Conservation (phyloP, 768 basidiomycete genomes). For the Hysterangium stoloniferum region DNA sequence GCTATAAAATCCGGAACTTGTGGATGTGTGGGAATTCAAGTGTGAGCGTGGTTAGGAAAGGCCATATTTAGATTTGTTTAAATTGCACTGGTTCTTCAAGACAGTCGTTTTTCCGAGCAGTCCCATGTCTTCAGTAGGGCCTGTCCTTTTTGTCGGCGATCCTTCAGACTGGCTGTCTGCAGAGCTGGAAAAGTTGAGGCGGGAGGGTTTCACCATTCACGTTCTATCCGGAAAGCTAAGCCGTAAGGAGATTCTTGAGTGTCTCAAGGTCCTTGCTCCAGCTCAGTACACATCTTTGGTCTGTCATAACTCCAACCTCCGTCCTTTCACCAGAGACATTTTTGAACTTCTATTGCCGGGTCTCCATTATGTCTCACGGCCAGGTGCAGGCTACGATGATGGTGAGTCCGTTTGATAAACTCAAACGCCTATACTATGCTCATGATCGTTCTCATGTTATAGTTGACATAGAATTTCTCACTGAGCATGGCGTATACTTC, state of each 20-base stretch:
- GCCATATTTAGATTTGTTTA: too few relatives aligned
- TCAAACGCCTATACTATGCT: not conserved
- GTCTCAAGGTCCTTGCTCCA: not conserved
- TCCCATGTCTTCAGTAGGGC: not conserved
- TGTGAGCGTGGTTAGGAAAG: too few relatives aligned
- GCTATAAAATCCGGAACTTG: too few relatives aligned
- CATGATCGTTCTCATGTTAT: not conserved
- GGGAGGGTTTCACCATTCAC: not conserved
- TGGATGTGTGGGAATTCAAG: too few relatives aligned
- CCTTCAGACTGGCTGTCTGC: not conserved
- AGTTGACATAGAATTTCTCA: constrained; percentile 26
- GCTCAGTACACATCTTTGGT: not conserved
- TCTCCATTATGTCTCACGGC: not conserved
- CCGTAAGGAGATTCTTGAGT: not conserved
- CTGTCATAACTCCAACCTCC: not conserved
- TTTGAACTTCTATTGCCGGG: not conserved
- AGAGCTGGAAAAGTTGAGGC: not conserved
- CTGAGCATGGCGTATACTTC: constrained; percentile 17
- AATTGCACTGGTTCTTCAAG: too few relatives aligned
- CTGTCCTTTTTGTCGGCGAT: not conserved
- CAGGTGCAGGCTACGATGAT: constrained; percentile 4
- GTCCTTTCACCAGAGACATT: constrained; percentile 1
- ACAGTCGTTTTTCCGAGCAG: not conserved
- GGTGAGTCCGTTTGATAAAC: not conserved
- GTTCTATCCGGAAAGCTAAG: not conserved